phyloP scores from a whole-genome alignment of 2,329 filamentous ascomycete genomes.

The Diaporthe australafricana region DNA sequence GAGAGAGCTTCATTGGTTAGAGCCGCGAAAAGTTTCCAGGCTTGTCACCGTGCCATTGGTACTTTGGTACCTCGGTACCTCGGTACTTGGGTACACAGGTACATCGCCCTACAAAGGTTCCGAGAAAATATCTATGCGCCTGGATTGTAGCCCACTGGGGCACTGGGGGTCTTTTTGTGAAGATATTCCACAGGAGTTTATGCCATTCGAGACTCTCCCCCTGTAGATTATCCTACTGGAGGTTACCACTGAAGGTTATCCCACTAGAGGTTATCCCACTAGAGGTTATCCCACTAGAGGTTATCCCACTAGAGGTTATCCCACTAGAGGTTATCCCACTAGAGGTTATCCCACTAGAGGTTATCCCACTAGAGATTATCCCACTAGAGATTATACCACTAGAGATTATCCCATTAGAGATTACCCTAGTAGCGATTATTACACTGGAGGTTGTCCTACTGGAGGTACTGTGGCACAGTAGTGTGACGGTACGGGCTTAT shows the following conservation, averaged over 20 bases:
- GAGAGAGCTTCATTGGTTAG: neutral
- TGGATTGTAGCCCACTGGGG: no score
- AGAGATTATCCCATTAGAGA: neutral
- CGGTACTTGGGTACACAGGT: neutral
- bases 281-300: neutral
- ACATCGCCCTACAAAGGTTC: neutral
- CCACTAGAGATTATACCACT: neutral
- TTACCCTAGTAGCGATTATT: no score
- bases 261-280: neutral
- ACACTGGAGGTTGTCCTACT: no score
- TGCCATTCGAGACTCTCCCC: neutral
- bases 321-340: no score
- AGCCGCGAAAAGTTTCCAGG: constrained; percentile 18
- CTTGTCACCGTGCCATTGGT: constrained; percentile 3
- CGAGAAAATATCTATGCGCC: no score
- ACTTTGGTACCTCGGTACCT: neutral
- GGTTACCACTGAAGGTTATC: neutral
- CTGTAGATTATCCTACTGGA: neutral
- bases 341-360: no score
- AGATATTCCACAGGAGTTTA: neutral
- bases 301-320: no score
- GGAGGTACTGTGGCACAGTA: no score
- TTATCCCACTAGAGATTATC: no score
- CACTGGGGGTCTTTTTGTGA: no score
- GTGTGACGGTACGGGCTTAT: no score